A percentile compares a stretch with the other conserved stretches of the same genome.
Conservation (phyloP, 2,329 filamentous ascomycete genomes). For the Mycosphaerella sp. region DNA sequence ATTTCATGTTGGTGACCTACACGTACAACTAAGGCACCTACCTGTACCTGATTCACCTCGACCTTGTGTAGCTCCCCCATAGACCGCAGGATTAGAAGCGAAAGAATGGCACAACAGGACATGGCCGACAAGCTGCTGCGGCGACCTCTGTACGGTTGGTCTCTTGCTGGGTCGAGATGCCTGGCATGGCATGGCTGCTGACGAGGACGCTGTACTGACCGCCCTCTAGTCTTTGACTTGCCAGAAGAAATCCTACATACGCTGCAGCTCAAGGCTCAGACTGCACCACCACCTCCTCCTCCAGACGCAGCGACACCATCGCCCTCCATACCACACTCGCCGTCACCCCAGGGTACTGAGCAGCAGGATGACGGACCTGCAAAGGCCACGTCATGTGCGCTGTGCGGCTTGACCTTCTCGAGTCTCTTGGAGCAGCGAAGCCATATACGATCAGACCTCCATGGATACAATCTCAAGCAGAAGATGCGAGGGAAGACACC, state of each 20-base stretch:
- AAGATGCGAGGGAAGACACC: constrained; percentile 68
- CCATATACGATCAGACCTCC: constrained; percentile 84
- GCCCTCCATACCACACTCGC: constrained; percentile 2
- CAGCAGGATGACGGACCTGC: constrained; percentile 42
- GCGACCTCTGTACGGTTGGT: constrained; percentile 47
- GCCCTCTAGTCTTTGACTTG: constrained; percentile 66
- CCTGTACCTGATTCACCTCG: too few species aligned
- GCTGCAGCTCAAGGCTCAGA: constrained; percentile 53
- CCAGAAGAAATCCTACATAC: constrained; percentile 66
- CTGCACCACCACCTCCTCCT: constrained; percentile 28
- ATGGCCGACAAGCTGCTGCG: constrained; percentile 37
- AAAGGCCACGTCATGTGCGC: constrained; percentile 67
- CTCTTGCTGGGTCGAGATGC: not conserved
- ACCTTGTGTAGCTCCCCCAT: too few species aligned
- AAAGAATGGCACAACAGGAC: constrained; percentile 23
- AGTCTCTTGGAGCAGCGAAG: constrained; percentile 73
- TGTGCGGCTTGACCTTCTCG: constrained; percentile 68
- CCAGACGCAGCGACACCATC: constrained; percentile 26
- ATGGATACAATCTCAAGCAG: constrained; percentile 91
- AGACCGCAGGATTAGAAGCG: not conserved
- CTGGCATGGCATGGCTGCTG: not conserved
- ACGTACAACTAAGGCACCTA: too few species aligned
- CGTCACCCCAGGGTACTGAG: constrained; percentile 27
- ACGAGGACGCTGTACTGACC: not conserved
- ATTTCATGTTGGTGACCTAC: too few species aligned